These are phyloP conservation scores for Croton laevigatus DNA, from an alignment of 441 rosid species.

Conservation along the genomic window DNA sequence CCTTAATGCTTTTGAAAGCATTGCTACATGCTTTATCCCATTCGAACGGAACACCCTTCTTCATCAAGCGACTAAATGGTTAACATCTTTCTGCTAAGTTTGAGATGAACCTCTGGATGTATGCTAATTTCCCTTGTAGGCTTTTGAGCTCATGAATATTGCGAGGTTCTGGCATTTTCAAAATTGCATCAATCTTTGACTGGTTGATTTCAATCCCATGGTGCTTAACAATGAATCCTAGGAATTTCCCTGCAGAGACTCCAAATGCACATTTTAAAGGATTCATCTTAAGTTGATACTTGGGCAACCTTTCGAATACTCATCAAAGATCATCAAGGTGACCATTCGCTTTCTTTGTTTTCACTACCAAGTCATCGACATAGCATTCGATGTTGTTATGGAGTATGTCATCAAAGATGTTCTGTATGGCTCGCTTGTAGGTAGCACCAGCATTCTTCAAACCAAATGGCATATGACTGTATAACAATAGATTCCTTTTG, in stretches of 20 bases:
- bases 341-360: neutral
- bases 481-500: neutral
- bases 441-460: neutral
- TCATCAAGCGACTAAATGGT: too few relatives aligned
- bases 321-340: neutral
- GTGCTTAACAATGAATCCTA: neutral
- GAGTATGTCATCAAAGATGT: neutral
- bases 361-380: neutral
- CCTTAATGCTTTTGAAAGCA: too few relatives aligned
- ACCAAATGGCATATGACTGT: neutral
- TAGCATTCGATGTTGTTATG: neutral
- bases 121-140: neutral
- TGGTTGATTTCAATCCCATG: neutral
- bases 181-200: neutral
- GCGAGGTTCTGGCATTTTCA: neutral
- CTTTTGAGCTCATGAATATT: too few relatives aligned
- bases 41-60: too few relatives aligned
- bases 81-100: neutral
- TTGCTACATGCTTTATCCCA: too few relatives aligned
- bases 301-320: neutral
- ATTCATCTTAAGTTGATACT: neutral
- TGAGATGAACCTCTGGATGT: neutral
- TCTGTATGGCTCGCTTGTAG: neutral
- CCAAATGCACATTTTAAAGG: too few relatives aligned
- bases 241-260: neutral